Conservation (phyloP, 805 yeast species). For the Candida caryicola region DNA sequence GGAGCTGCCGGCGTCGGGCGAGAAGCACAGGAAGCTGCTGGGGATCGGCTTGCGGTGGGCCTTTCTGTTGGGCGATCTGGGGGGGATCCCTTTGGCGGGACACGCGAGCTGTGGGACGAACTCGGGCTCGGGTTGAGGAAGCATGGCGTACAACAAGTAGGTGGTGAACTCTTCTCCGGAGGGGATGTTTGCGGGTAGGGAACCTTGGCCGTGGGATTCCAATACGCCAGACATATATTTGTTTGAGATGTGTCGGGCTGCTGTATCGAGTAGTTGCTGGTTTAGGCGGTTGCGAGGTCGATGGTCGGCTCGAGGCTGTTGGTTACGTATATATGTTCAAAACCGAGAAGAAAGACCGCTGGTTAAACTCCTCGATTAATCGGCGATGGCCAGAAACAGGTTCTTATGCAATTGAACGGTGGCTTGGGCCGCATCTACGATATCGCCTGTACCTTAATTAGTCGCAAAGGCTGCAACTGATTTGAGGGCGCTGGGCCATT, state of each 20-base stretch:
- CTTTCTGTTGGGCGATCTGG: slow-evolving; percentile 1
- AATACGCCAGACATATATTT: background rate
- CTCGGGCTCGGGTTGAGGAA: background rate
- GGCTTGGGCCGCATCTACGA: too few relatives aligned
- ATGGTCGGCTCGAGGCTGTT: background rate
- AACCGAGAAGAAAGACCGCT: background rate
- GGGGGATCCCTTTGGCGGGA: slow-evolving; percentile 2
- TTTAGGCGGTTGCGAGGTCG: background rate
- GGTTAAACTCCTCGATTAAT: background rate
- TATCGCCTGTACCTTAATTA: too few relatives aligned
- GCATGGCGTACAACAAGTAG: slow-evolving; percentile 3
- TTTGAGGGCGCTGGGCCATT: background rate
- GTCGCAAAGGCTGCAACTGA: background rate
- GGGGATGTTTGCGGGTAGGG: background rate
- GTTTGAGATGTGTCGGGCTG: background rate
- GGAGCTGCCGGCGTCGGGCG: slow-evolving; percentile 1
- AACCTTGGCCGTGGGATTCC: background rate
- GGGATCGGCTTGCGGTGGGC: background rate
- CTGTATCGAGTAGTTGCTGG: background rate
- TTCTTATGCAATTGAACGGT: too few relatives aligned
- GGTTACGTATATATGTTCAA: background rate
- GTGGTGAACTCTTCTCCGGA: slow-evolving; percentile 2
- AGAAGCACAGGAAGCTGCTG: background rate
- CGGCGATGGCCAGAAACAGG: background rate
- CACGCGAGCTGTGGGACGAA: background rate